Conservation (phyloP, 2,329 filamentous ascomycete genomes). For the Pseudogymnoascus sp. region DNA sequence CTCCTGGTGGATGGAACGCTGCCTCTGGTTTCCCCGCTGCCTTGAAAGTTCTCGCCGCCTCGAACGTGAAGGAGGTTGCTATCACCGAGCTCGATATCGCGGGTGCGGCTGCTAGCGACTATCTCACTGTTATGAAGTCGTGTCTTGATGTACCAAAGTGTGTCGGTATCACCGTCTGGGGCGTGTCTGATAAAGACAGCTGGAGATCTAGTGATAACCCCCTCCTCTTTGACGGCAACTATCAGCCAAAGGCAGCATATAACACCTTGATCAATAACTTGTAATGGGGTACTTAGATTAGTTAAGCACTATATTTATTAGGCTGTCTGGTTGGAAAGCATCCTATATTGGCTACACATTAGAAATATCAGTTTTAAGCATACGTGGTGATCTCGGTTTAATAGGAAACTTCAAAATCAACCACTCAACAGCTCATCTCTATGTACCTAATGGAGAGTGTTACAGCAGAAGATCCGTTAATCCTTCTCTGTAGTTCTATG, state of each 20-base stretch:
- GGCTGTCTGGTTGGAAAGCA: too few species aligned
- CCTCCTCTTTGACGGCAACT: slow-evolving; percentile 46
- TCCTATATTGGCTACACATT: too few species aligned
- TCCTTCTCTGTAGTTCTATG: too few species aligned
- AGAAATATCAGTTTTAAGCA: too few species aligned
- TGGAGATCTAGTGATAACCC: slow-evolving; percentile 43
- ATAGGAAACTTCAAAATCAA: too few species aligned
- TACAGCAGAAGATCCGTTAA: too few species aligned
- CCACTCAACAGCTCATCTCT: too few species aligned
- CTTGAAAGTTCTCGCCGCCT: slow-evolving; percentile 9
- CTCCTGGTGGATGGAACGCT: slow-evolving; percentile 44
- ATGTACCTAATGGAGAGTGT: too few species aligned
- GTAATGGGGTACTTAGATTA: slow-evolving; percentile 6
- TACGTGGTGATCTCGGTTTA: too few species aligned
- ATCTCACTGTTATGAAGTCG: slow-evolving; percentile 20
- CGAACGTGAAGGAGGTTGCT: slow-evolving; percentile 29
- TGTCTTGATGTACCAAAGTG: slow-evolving; percentile 26
- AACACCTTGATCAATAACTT: slow-evolving; percentile 29
- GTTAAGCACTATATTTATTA: neutral
- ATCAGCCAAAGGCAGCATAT: slow-evolving; percentile 44
- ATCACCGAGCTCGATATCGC: slow-evolving; percentile 63
- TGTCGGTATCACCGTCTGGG: slow-evolving; percentile 29
- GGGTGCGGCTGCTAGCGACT: slow-evolving; percentile 42
- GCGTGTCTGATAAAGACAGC: slow-evolving; percentile 35
- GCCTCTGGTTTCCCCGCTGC: slow-evolving; percentile 16